These are phyloP conservation scores for Botryococcus braunii DNA, from an alignment of 163 green algal genomes.

Conservation along the genomic window DNA sequence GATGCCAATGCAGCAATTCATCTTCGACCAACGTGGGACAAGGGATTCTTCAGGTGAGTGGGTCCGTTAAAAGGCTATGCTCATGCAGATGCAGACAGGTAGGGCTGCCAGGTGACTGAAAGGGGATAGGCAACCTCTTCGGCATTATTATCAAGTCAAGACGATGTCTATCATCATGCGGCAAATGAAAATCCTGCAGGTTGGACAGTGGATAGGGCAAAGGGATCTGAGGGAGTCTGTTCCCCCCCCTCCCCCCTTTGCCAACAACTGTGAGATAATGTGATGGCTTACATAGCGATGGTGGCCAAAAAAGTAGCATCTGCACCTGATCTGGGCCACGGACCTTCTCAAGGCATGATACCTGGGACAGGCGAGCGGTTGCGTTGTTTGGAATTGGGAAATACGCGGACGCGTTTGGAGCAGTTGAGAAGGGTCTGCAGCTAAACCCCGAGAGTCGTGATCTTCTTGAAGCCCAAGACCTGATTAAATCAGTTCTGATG, in stretches of 20 bases:
- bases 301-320: neutral
- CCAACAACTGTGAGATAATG: neutral
- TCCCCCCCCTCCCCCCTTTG: neutral
- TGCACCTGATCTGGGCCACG: neutral
- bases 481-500: neutral
- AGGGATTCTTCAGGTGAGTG: neutral
- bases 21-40: neutral
- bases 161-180: no score
- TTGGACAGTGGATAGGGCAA: no score
- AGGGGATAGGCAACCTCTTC: no score
- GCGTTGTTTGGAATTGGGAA: neutral
- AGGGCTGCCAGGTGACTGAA: no score
- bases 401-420: neutral
- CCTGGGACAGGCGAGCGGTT: neutral
- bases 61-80: neutral
- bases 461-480: neutral
- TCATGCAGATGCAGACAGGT: no score
- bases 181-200: no score
- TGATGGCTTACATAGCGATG: neutral
- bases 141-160: no score
- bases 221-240: no score
- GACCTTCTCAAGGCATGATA: neutral
- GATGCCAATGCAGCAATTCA: neutral
- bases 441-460: neutral
- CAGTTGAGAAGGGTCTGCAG: neutral